Conservation (phyloP, 164 flowering plant genomes). For the Dillenia turbinata region DNA sequence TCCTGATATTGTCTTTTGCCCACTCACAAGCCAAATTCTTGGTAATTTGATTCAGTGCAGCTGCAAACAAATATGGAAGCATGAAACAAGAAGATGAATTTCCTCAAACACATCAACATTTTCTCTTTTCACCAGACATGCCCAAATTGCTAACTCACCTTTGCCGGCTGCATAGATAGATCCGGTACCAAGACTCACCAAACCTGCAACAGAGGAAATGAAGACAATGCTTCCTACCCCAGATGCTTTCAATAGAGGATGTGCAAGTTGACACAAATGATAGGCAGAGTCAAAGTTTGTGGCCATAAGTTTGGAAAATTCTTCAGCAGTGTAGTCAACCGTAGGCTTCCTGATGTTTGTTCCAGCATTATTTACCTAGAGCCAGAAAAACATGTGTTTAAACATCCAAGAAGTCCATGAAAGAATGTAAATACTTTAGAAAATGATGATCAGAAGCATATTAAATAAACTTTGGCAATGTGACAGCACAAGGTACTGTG, state of each 20-base stretch:
- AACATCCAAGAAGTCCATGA: background rate
- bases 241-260: constrained; percentile 68
- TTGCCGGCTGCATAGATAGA: constrained; percentile 60
- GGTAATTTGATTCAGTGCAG: constrained; percentile 67
- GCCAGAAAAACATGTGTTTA: background rate
- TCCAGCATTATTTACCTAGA: constrained; percentile 70
- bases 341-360: constrained; percentile 50
- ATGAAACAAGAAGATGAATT: too few species aligned
- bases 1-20: constrained; percentile 78
- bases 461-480: too few species aligned
- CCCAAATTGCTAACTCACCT: constrained; percentile 29
- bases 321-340: constrained; percentile 47
- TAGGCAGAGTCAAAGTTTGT: constrained; percentile 65
- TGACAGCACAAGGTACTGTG: constrained; percentile 11
- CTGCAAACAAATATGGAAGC: constrained; percentile 25
- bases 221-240: constrained; percentile 69
- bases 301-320: constrained; percentile 38
- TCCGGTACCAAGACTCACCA: constrained; percentile 29
- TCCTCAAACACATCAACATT: too few species aligned
- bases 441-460: too few species aligned
- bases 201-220: constrained; percentile 73
- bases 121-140: too few species aligned
- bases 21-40: constrained; percentile 81
- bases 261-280: constrained; percentile 68
- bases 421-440: background rate